Evolutionary conservation across 371 early-diverging fungal species (phyloP).

Genomic region (Apophysomyces variabilis): DNA sequence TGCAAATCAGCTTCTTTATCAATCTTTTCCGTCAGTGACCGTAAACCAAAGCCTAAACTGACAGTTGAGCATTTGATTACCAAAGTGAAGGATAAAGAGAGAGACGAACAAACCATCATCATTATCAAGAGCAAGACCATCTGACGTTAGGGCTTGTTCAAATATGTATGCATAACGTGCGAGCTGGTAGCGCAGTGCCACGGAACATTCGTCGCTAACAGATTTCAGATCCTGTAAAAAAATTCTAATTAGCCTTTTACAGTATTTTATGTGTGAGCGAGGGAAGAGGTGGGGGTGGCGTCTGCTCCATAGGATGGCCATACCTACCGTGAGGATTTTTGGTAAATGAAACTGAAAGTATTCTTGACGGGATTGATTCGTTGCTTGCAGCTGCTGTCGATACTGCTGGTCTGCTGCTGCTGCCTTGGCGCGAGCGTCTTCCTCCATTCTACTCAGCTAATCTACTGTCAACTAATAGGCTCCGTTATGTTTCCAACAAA

Average conservation of each 20-base stretch:
- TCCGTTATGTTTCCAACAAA: neutral
- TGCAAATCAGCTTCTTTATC: conserved; percentile 63
- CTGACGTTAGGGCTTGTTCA: conserved; percentile 39
- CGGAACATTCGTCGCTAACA: conserved; percentile 72
- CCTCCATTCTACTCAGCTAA: conserved; percentile 72
- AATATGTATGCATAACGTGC: conserved; percentile 68
- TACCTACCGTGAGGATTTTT: conserved; percentile 37
- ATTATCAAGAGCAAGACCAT: conserved; percentile 40
- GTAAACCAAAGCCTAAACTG: conserved; percentile 46
- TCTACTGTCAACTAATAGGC: neutral
- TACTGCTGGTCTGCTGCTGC: conserved; percentile 75
- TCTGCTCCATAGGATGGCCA: neutral
- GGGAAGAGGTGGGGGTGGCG: neutral
- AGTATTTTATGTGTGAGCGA: neutral
- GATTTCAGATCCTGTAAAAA: conserved; percentile 61
- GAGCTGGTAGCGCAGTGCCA: conserved; percentile 72
- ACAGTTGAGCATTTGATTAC: neutral
- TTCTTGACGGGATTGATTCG: conserved; percentile 66
- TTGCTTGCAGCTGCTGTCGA: conserved; percentile 68
- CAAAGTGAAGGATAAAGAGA: too few species aligned
- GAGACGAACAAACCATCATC: conserved; percentile 27
- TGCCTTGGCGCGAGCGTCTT: conserved; percentile 70
- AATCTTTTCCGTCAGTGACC: conserved; percentile 62
- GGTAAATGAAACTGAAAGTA: conserved; percentile 74
- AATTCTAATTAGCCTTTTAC: neutral